Base-by-base conservation (phyloP, 2,329 filamentous ascomycete species). In the Fusarium sambucinum region DNA sequence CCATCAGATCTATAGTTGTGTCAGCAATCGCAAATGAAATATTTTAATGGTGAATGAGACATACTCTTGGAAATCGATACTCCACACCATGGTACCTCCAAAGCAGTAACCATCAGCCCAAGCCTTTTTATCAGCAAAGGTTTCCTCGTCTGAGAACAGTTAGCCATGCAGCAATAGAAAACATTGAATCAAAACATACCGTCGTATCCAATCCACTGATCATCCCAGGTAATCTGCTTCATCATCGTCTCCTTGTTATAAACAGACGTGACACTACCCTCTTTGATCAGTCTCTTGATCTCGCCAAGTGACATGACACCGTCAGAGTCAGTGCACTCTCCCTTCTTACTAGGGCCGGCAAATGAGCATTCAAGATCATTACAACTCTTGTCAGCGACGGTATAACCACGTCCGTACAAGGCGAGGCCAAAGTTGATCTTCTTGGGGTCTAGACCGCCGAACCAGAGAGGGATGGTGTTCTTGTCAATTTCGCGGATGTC, bases 371-470 rank as follows among this genome's bases (percentile, higher is more conserved):
- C 62, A 0, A 74, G 63, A 0, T 30, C 19, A 13, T 69, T 76
- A 44, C 78, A 80, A 37, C 23, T 63, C 3, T 72, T 60, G 21
- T 75, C 68, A 1, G 61, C 30, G 1, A 80, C 30, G 0, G 80
- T 84, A 45, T 81, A 85, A 3, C 81, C 78, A 7, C 83, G 75
- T 0, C 83, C 83, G 53, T 86, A 86, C 47, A 77, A 79, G 1
- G 82, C 82, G 1, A 85, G 55, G 1, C 84, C 84, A 4, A 86
- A 69, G 56, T 82, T 82, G 35, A 86, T 69, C 63, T 85, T 83
- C 5, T 51, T 44, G 0, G 80, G 77, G 41, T 80, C 62, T 0
- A 85, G 53, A 2, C 75, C 75, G 33, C 77, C 79, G 52, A 77
- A 81, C 81, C 80, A 85, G 0, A 86, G 59, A 0, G 80, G 79